These are phyloP conservation scores for Sordaria brevicollis DNA, from an alignment of 495 filamentous ascomycete species.

Conservation along the genomic window DNA sequence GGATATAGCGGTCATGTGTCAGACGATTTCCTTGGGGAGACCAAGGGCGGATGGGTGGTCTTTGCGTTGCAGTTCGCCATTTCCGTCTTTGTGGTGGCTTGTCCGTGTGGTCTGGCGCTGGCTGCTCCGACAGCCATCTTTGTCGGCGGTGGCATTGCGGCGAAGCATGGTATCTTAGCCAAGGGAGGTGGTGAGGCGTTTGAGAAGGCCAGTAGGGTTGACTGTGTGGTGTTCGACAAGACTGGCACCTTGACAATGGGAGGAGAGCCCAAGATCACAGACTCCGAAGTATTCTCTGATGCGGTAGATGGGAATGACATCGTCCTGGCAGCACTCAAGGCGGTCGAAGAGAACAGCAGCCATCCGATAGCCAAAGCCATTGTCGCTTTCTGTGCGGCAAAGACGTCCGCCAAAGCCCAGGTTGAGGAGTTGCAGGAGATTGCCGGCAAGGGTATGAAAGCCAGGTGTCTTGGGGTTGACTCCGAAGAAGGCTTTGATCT, in stretches of 20 bases:
- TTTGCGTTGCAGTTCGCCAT: conserved; percentile 91
- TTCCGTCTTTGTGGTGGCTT: conserved; percentile 89
- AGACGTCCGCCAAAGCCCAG: conserved; percentile 17
- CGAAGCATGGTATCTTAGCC: conserved; percentile 79
- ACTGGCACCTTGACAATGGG: conserved; percentile 87
- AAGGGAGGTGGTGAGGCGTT: conserved; percentile 96
- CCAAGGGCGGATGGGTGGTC: conserved; percentile 69
- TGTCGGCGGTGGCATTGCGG: conserved; percentile 81
- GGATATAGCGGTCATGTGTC: conserved; percentile 61
- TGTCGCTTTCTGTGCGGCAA: conserved; percentile 47
- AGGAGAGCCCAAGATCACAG: conserved; percentile 68
- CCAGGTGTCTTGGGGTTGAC: conserved; percentile 42
- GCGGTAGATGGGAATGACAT: conserved; percentile 3
- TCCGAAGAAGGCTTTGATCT: conserved; percentile 44
- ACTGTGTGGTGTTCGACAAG: conserved; percentile 91
- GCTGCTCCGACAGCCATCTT: conserved; percentile 91
- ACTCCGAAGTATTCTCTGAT: conserved; percentile 43
- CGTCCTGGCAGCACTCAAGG: conserved; percentile 44
- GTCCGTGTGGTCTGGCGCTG: conserved; percentile 85
- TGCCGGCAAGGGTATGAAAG: conserved; percentile 73
- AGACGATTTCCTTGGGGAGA: conserved; percentile 50
- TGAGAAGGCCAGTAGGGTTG: conserved; percentile 78
- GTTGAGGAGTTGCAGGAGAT: conserved; percentile 57
- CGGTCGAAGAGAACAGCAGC: conserved; percentile 70
- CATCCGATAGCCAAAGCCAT: conserved; percentile 84